Evolutionary conservation across 768 basidiomycete species (phyloP).

Genomic region (Panus rudis): DNA sequence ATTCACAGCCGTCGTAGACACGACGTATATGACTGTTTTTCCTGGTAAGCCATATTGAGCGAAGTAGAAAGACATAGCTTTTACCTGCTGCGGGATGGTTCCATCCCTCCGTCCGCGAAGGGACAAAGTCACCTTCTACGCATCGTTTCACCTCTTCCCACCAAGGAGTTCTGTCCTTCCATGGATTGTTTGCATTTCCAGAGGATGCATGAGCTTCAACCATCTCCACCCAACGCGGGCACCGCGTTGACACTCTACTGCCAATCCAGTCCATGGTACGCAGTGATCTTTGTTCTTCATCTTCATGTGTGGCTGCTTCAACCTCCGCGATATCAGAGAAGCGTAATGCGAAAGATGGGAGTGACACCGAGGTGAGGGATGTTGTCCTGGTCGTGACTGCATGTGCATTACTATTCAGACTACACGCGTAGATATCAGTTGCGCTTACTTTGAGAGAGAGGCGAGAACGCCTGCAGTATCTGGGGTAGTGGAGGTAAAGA

Average conservation of each 20-base stretch:
- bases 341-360: conserved; percentile 64
- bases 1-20: conserved; percentile 76
- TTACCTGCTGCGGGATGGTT: conserved; percentile 79
- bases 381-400: conserved; percentile 78
- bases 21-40: conserved; percentile 69
- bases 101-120: conserved; percentile 71
- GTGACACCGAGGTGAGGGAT: conserved; percentile 59
- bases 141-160: conserved; percentile 82
- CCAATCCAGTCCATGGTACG: conserved; percentile 86
- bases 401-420: not conserved
- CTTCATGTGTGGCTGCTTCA: conserved; percentile 69
- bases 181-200: conserved; percentile 27
- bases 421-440: conserved; percentile 5
- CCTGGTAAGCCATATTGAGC: too few species aligned
- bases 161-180: conserved; percentile 58
- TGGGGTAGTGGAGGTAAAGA: conserved; percentile 64
- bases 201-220: conserved; percentile 38
- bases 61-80: conserved; percentile 23
- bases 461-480: conserved; percentile 80
- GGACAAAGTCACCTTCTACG: conserved; percentile 69
- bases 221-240: conserved; percentile 66
- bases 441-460: conserved; percentile 65
- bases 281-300: conserved; percentile 70
- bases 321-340: conserved; percentile 73
- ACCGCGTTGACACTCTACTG: conserved; percentile 56